A percentile compares a stretch with the other conserved stretches of the same genome.
Conservation (phyloP, 345 rosid genomes). For the Eutrema heterophyllum region DNA sequence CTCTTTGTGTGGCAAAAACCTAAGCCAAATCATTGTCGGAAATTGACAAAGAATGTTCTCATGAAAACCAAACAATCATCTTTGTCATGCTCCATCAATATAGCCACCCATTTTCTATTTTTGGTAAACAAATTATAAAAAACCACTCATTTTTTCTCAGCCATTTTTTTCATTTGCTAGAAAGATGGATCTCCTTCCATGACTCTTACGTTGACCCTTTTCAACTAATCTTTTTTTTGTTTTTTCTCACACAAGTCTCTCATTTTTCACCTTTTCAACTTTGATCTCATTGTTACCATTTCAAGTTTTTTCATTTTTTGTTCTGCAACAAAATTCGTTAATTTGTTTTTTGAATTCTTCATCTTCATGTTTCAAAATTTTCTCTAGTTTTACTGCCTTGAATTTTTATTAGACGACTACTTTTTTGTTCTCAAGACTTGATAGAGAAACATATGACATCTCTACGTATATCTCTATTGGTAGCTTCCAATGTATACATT, state of each 20-base stretch:
- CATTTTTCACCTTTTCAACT: conserved; percentile 2
- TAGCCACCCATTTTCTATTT: conserved; percentile 31
- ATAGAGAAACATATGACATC: conserved; percentile 1
- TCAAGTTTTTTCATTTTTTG: conserved; percentile 1
- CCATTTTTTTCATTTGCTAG: conserved; percentile 37
- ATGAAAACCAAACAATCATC: background rate
- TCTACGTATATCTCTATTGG: background rate
- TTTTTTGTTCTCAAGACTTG: conserved; percentile 13
- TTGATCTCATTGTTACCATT: conserved; percentile 13
- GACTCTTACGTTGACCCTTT: conserved; percentile 19
- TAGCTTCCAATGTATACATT: conserved; percentile 16
- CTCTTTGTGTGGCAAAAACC: background rate
- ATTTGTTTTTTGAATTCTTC: conserved; percentile 4
- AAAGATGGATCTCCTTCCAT: conserved; percentile 42
- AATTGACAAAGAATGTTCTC: background rate
- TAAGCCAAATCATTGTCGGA: background rate
- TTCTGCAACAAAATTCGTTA: background rate
- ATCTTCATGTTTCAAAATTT: background rate
- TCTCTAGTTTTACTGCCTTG: background rate
- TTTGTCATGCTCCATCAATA: conserved; percentile 20
- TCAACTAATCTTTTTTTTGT: conserved; percentile 21
- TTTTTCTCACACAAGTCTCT: conserved; percentile 19
- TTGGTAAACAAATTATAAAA: background rate
- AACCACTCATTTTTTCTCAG: conserved; percentile 38
- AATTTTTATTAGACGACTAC: background rate